These are phyloP conservation scores for Aureobasidium sp. DNA, from an alignment of 2,329 filamentous ascomycete species.

Conservation along the genomic window DNA sequence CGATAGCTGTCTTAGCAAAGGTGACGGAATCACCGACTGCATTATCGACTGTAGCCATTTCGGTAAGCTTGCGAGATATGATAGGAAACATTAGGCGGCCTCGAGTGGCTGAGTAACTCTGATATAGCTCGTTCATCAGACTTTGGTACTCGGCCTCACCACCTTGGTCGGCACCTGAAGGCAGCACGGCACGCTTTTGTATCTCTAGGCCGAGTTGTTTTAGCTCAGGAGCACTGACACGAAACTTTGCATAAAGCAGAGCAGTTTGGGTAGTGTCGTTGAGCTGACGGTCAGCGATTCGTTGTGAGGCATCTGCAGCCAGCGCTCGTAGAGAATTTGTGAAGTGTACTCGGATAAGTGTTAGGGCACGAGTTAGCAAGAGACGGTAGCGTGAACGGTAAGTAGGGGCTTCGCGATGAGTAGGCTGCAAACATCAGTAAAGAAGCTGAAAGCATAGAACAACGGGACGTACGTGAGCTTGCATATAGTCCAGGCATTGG, in stretches of 20 bases:
- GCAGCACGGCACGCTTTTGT: slow-evolving; percentile 54
- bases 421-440: slow-evolving; percentile 45
- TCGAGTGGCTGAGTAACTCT: slow-evolving; percentile 52
- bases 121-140: slow-evolving; percentile 55
- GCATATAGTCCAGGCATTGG: slow-evolving; percentile 88
- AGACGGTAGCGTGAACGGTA: slow-evolving; percentile 84
- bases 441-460: neutral
- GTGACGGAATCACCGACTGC: slow-evolving; percentile 53
- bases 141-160: slow-evolving; percentile 57
- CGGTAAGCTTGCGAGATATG: slow-evolving; percentile 51
- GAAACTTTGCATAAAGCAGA: slow-evolving; percentile 61
- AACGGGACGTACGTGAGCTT: slow-evolving; percentile 56
- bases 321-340: slow-evolving; percentile 54
- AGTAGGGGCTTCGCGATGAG: slow-evolving; percentile 77
- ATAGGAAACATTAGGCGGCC: slow-evolving; percentile 52
- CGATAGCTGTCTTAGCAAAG: slow-evolving; percentile 56
- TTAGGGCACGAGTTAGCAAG: slow-evolving; percentile 61
- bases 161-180: slow-evolving; percentile 49
- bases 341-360: slow-evolving; percentile 58
- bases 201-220: slow-evolving; percentile 59
- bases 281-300: slow-evolving; percentile 55
- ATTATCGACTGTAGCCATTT: slow-evolving; percentile 49
- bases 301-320: slow-evolving; percentile 52
- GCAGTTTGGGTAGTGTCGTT: slow-evolving; percentile 66
- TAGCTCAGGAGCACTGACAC: slow-evolving; percentile 55